A percentile compares a stretch with the other conserved stretches of the same genome.
phyloP scores from a whole-genome alignment of 768 basidiomycete genomes.

The Lactifluus echinatus region DNA sequence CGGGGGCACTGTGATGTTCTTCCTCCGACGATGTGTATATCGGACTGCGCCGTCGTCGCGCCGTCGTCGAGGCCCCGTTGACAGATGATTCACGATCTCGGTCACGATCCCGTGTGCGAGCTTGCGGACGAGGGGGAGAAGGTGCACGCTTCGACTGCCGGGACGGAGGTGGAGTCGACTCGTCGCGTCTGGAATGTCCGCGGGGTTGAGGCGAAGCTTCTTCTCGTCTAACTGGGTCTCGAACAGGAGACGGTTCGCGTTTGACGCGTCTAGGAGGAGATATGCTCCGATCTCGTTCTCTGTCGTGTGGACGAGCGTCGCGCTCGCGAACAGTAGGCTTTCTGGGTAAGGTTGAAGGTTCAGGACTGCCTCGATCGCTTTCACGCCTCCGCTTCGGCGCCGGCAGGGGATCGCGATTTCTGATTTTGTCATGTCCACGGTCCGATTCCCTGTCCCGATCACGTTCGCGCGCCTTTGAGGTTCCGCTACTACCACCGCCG shows the following conservation, averaged over 20 bases:
- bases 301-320: conserved; percentile 13
- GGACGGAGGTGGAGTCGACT: neutral
- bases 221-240: conserved; percentile 7
- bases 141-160: conserved; percentile 32
- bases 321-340: conserved; percentile 6
- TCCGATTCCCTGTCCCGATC: conserved; percentile 17
- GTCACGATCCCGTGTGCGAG: conserved; percentile 12
- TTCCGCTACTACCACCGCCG: neutral
- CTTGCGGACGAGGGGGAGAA: conserved; percentile 22
- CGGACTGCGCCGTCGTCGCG: conserved; percentile 15
- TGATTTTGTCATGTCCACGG: conserved; percentile 12
- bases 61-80: conserved; percentile 5
- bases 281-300: conserved; percentile 8
- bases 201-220: conserved; percentile 18
- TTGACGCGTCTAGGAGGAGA: conserved; percentile 10
- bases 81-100: conserved; percentile 13
- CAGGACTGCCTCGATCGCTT: conserved; percentile 27
- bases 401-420: conserved; percentile 13
- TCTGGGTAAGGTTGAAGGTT: neutral
- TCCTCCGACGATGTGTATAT: conserved; percentile 21
- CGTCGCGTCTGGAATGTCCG: conserved; percentile 6
- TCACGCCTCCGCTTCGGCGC: conserved; percentile 37
- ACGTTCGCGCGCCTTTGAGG: conserved; percentile 17
- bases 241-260: conserved; percentile 22
- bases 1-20: conserved; percentile 10